phyloP scores from a whole-genome alignment of 306 rosid species.

The Vachellia pachyceras region DNA sequence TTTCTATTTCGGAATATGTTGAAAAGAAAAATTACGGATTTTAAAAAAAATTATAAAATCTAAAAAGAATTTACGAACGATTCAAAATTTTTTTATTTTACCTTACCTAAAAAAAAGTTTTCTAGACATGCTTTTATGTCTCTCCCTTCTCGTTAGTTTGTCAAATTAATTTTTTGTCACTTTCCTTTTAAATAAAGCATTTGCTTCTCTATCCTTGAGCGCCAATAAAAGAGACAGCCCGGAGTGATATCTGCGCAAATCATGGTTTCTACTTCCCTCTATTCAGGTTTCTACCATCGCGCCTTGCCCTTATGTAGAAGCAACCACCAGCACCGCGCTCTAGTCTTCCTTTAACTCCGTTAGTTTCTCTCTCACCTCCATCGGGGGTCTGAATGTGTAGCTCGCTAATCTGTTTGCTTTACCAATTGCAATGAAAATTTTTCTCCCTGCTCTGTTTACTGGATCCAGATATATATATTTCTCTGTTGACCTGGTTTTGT shows the following conservation, averaged over 20 bases:
- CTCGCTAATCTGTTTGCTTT: neutral
- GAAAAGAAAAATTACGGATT: no score
- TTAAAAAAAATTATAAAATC: no score
- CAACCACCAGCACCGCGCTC: neutral
- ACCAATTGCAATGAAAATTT: neutral
- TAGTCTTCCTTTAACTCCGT: neutral
- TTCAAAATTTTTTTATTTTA: no score
- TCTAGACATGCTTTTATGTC: no score
- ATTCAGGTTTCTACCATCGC: neutral
- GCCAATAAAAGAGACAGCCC: neutral
- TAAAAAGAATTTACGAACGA: no score
- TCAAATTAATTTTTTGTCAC: neutral
- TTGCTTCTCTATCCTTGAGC: neutral
- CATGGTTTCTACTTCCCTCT: neutral
- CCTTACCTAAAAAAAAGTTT: no score
- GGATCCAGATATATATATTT: neutral
- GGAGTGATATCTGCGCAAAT: neutral
- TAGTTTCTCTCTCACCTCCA: slow-evolving; percentile 3
- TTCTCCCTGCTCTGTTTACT: neutral
- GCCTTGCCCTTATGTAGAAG: neutral
- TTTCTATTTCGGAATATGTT: no score
- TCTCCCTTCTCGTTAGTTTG: neutral
- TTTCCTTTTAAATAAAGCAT: neutral
- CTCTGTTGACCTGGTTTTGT: neutral
- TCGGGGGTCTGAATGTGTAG: neutral